Base-by-base conservation (phyloP, 2,329 filamentous ascomycete species). In the Herpotrichia juniperi region DNA sequence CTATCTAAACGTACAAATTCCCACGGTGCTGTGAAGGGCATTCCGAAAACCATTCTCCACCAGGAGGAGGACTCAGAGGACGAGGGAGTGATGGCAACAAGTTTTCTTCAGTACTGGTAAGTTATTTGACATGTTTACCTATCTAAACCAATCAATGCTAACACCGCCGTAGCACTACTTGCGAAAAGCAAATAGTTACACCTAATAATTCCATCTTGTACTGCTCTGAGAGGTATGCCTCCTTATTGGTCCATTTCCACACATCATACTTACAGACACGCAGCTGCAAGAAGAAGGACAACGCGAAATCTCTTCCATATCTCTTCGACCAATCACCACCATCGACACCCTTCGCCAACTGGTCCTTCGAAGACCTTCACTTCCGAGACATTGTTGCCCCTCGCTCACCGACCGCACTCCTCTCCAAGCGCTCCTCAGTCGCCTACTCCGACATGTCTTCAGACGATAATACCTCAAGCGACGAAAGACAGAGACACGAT, bases 151-250 rank as follows among this genome's bases (percentile, higher is more conserved):
- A 17, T 31, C 26, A 16, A 30, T 51, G 11, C 43, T 46, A 40
- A 49, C 19, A 10, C 2, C 35, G 5, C 26, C 30, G 31, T 64
- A 87, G 84, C 72, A 81, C 84, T 57, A 85, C 81, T 65, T 87
- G 85, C 71, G 85, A 87, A 69, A 85, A 81, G 69, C 84, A 87
- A 73, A 87, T 87, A 62, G 80, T 83, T 47, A 79, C 81, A 26
- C 85, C 85, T 14, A 81, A 81, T 68, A 83, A 83, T 64, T 79
- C 78, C 14, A 78, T 86, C 34, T 76, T 87, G 39, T 87, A 87
- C 68, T 87, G 85, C 74, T 87, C 83, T 46, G 83, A 87, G 76
- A 81, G 80, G 84, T 87, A 78, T 67, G 77, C 68, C 42, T 30
- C 44, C 50, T 48, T 16, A 11, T 35, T 47, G 6, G 4, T 22